These are phyloP conservation scores for Tuber indicum DNA, from an alignment of 495 filamentous ascomycete species.

Conservation along the genomic window DNA sequence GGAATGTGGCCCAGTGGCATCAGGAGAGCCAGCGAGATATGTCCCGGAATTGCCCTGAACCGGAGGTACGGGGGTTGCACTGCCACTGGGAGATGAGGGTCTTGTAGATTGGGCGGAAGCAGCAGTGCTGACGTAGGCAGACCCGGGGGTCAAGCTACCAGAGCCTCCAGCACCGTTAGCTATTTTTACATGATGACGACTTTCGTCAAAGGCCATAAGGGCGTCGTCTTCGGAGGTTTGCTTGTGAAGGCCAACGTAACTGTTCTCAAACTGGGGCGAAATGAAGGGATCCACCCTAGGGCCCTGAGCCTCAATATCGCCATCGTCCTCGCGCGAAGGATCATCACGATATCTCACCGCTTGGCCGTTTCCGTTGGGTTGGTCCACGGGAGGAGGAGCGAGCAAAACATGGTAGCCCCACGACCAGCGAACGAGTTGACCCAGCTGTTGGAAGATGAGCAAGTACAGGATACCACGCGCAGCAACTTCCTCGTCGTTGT, in stretches of 20 bases:
- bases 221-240: constrained; percentile 23
- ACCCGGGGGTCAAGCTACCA: constrained; percentile 31
- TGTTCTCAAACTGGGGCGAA: constrained; percentile 40
- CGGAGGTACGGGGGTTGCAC: constrained; percentile 42
- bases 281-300: constrained; percentile 37
- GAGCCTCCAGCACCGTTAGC: constrained; percentile 32
- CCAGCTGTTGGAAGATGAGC: constrained; percentile 94
- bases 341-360: constrained; percentile 55
- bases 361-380: constrained; percentile 58
- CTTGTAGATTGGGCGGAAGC: constrained; percentile 28
- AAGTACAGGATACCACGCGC: constrained; percentile 92
- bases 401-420: constrained; percentile 95
- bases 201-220: constrained; percentile 9
- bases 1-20: constrained; percentile 42
- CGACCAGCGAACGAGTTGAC: constrained; percentile 91
- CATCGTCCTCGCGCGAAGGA: constrained; percentile 44
- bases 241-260: constrained; percentile 37
- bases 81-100: constrained; percentile 41
- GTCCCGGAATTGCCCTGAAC: constrained; percentile 24
- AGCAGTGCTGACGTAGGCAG: constrained; percentile 25
- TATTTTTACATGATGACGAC: constrained; percentile 26
- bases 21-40: constrained; percentile 46
- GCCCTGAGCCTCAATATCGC: constrained; percentile 40
- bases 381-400: constrained; percentile 64
- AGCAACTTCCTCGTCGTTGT: constrained; percentile 91